Evolutionary conservation across 2,329 filamentous ascomycete genomes (phyloP).

Genomic region (Colletotrichum gloeosporioides): DNA sequence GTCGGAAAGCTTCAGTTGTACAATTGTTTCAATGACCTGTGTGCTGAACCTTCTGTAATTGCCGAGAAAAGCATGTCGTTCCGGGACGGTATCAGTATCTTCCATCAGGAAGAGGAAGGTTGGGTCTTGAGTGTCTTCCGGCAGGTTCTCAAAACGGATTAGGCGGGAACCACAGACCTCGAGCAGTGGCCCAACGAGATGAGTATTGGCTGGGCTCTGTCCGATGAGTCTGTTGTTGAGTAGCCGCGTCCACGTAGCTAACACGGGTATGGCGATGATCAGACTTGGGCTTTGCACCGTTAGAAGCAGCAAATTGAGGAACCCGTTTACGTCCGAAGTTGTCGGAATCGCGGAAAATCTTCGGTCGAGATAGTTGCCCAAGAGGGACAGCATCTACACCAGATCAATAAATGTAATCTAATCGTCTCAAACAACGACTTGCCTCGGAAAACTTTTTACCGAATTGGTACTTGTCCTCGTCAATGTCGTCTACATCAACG

Average conservation of each 20-base stretch:
- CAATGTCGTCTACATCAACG: constrained; percentile 81
- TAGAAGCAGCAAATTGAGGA: constrained; percentile 79
- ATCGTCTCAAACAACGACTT: constrained; percentile 29
- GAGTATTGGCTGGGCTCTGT: constrained; percentile 63
- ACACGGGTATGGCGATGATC: constrained; percentile 88
- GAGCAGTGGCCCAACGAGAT: constrained; percentile 76
- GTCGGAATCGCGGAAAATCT: constrained; percentile 71
- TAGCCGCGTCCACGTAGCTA: constrained; percentile 88
- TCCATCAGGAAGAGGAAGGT: constrained; percentile 85
- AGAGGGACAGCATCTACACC: constrained; percentile 77
- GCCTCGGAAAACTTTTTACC: constrained; percentile 95
- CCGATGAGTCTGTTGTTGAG: constrained; percentile 75
- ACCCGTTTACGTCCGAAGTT: constrained; percentile 70
- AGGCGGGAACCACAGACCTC: constrained; percentile 84
- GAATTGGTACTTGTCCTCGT: constrained; percentile 90
- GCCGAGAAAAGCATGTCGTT: constrained; percentile 91
- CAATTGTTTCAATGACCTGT: constrained; percentile 85
- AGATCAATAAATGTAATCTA: neutral
- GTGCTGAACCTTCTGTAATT: constrained; percentile 94
- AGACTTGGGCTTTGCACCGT: constrained; percentile 87
- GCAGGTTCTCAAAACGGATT: constrained; percentile 85
- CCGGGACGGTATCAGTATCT: constrained; percentile 93
- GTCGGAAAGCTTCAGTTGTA: constrained; percentile 80
- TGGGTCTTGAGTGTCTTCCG: constrained; percentile 80
- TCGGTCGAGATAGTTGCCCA: constrained; percentile 84